Percentiles rank a stretch among this genome's conserved stretches.
These are phyloP conservation scores for Phylloboletellus chloephorus DNA, from an alignment of 1,284 basidiomycete species.

Conservation along the genomic window DNA sequence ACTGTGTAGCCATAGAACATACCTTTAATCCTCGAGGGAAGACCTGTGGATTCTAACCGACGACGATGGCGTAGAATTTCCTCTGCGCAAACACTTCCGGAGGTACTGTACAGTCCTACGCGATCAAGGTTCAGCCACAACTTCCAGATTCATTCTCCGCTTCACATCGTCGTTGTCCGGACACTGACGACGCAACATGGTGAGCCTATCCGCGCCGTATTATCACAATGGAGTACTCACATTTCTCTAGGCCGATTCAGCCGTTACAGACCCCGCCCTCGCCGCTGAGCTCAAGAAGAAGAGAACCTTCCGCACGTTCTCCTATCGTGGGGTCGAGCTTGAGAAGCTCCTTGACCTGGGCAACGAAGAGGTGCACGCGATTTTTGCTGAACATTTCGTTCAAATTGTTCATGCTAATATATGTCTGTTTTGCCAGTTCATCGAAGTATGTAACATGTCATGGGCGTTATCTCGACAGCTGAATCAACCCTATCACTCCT, in stretches of 20 bases:
- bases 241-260: conserved; percentile 61
- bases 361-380: conserved; percentile 80
- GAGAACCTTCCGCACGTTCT: conserved; percentile 98
- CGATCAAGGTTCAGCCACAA: conserved; percentile 42
- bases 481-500: conserved; percentile 20
- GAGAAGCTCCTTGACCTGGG: conserved; percentile 94
- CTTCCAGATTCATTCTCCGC: conserved; percentile 42
- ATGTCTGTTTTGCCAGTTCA: conserved; percentile 46
- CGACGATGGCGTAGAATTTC: conserved; percentile 26
- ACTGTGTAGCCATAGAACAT: conserved; percentile 15
- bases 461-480: conserved; percentile 7
- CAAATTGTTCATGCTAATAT: neutral
- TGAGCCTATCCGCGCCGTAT: conserved; percentile 29
- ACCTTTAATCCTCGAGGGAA: conserved; percentile 86
- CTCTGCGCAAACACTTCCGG: conserved; percentile 4
- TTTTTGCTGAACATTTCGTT: conserved; percentile 1
- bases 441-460: conserved; percentile 51
- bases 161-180: conserved; percentile 18
- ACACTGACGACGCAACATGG: conserved; percentile 50
- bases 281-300: conserved; percentile 96
- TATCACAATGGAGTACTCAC: neutral
- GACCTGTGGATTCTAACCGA: conserved; percentile 88
- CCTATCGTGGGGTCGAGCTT: conserved; percentile 96
- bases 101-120: conserved; percentile 56
- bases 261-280: conserved; percentile 79